Percentiles rank a stretch among this genome's conserved stretches.
These are phyloP conservation scores for Moelleriella libera DNA, from an alignment of 2,329 filamentous ascomycete species.

Conservation along the genomic window DNA sequence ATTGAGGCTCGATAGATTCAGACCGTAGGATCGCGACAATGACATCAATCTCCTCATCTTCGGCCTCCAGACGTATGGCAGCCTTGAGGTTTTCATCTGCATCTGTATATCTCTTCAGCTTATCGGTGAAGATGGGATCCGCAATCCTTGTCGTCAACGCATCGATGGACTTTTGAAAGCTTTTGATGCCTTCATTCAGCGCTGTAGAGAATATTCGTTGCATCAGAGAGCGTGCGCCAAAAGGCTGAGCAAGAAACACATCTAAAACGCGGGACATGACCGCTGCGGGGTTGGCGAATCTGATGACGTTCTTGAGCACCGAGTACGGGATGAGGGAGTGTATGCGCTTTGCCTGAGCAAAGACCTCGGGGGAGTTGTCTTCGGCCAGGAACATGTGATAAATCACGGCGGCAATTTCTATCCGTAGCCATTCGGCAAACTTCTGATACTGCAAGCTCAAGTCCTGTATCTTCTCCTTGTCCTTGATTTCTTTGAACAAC, in stretches of 20 bases:
- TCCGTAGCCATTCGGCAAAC: slow-evolving; percentile 94
- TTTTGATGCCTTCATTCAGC: slow-evolving; percentile 76
- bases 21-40: slow-evolving; percentile 75
- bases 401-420: slow-evolving; percentile 90
- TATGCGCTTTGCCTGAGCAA: slow-evolving; percentile 85
- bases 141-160: slow-evolving; percentile 61
- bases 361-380: slow-evolving; percentile 93
- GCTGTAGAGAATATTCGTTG: slow-evolving; percentile 91
- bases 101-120: slow-evolving; percentile 68
- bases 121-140: slow-evolving; percentile 66
- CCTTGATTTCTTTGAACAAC: slow-evolving; percentile 83
- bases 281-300: slow-evolving; percentile 87
- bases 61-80: slow-evolving; percentile 59
- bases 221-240: slow-evolving; percentile 77
- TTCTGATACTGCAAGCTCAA: slow-evolving; percentile 93
- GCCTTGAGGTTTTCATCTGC: slow-evolving; percentile 63
- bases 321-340: slow-evolving; percentile 91
- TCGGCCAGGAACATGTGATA: slow-evolving; percentile 97
- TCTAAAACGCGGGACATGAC: slow-evolving; percentile 96
- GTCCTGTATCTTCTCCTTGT: slow-evolving; percentile 76
- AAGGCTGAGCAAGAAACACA: slow-evolving; percentile 89
- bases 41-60: slow-evolving; percentile 62
- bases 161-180: slow-evolving; percentile 79
- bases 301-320: slow-evolving; percentile 89
- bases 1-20: slow-evolving; percentile 56